Evolutionary conservation across 352 stramenopile species (phyloP).

Genomic region (Globisporangium irregulare): DNA sequence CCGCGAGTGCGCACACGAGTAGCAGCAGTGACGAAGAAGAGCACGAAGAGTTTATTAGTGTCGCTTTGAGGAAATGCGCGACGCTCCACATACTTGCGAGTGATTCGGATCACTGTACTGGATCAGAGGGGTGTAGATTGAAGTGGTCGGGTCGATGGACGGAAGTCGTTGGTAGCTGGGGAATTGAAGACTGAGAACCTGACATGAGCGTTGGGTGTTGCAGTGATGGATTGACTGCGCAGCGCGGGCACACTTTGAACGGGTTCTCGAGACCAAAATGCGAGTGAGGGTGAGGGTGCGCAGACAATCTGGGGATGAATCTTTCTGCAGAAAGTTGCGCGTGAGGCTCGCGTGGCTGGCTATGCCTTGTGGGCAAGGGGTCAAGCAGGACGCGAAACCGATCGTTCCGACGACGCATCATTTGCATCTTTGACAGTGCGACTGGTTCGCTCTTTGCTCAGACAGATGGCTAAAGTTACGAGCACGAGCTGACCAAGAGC

Average conservation of each 20-base stretch:
- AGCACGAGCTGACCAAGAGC: neutral
- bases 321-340: too few relatives aligned
- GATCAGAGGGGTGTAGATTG: neutral
- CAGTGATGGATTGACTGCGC: too few relatives aligned
- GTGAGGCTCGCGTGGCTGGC: too few relatives aligned
- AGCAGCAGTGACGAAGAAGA: constrained; percentile 17
- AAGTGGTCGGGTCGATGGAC: neutral
- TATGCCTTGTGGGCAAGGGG: too few relatives aligned
- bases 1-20: constrained; percentile 13
- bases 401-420: too few relatives aligned
- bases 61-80: constrained; percentile 6
- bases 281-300: too few relatives aligned
- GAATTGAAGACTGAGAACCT: neutral
- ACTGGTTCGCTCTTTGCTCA: neutral
- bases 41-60: neutral
- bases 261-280: too few relatives aligned
- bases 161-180: neutral
- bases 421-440: too few relatives aligned
- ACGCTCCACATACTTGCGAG: constrained; percentile 11
- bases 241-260: too few relatives aligned
- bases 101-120: neutral
- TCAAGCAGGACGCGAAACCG: too few relatives aligned
- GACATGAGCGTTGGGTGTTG: too few relatives aligned
- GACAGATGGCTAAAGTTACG: neutral
- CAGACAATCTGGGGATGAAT: too few relatives aligned